Base-by-base conservation (phyloP, 768 basidiomycete genomes). In the Leccinellum rugosiceps region DNA sequence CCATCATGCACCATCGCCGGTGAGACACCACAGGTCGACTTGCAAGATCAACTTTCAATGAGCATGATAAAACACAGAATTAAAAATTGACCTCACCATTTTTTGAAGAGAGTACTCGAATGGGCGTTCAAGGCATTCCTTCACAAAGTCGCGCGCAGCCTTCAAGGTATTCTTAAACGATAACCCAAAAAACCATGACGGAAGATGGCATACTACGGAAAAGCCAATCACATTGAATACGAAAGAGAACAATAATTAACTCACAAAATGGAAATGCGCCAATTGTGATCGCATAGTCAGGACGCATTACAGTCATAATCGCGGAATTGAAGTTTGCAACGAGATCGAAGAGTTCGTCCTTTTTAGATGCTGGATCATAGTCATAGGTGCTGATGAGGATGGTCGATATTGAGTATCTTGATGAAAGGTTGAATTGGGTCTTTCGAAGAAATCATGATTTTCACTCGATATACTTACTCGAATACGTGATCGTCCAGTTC, bases 331-430 rank as follows among this genome's bases (percentile, higher is more conserved):
- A n/a, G 0, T 48, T 35, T 41, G 45, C 52, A 1, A 43, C 21
- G 3, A 46, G 43, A 2, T 44, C 50, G 7, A 64, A 3, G 15
- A 63, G 19, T 8, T 54, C 41, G 17, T 64, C 62, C 4, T 59
- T 43, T 7, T 38, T 48, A 6, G 57, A 56, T 5, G n/a, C 15
- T 0, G 51, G 45, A 9, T 50, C 51, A 38, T 63, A 59, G 32
- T 56, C 38, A 17, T 56, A 63, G 0, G 43, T 25, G 11, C 61
- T 50, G 1, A 53, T 59, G 25, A 63, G 28, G 15, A 59, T 59
- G 10, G 47, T 10, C 0, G 51, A 48, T 0, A 53, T 31, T 0
- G 61, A 58, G 48, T 53, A 63, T 10, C 62, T 56, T 1, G 5
- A 46, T 5, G 30, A 15, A 15, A 11, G 26, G 7, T 25, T 26